Evolutionary conservation across 140 eudicot species (phyloP).

Genomic region (Eryngium alpinum): DNA sequence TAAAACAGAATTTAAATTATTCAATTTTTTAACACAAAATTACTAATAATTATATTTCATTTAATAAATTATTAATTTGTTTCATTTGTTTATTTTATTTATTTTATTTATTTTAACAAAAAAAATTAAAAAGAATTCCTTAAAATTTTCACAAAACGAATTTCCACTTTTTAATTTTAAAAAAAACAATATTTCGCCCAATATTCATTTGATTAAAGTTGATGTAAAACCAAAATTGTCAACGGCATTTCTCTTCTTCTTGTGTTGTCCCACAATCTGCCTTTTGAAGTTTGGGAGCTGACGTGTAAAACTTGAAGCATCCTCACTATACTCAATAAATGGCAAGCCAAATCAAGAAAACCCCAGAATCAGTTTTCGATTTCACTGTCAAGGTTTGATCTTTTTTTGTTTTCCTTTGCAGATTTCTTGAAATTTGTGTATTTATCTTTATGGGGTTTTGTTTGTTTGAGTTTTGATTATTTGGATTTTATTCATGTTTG

Average conservation of each 20-base stretch:
- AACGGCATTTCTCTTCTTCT: not conserved
- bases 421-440: not conserved
- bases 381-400: conserved; percentile 52
- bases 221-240: not conserved
- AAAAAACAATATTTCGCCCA: too few species aligned
- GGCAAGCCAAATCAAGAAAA: conserved; percentile 18
- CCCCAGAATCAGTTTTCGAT: conserved; percentile 46
- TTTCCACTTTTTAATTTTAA: too few species aligned
- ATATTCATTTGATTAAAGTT: too few species aligned
- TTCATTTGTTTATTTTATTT: too few species aligned
- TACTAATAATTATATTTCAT: too few species aligned
- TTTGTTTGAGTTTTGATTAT: not conserved
- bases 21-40: too few species aligned
- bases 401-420: not conserved
- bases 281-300: not conserved
- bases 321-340: not conserved
- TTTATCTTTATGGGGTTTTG: not conserved
- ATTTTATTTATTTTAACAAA: too few species aligned
- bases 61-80: too few species aligned
- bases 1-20: too few species aligned
- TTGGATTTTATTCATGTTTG: not conserved
- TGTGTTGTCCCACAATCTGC: not conserved
- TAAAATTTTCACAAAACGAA: too few species aligned
- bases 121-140: too few species aligned
- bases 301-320: not conserved